Base-by-base conservation (phyloP, 768 basidiomycete genomes). In the Lactarius indigo region DNA sequence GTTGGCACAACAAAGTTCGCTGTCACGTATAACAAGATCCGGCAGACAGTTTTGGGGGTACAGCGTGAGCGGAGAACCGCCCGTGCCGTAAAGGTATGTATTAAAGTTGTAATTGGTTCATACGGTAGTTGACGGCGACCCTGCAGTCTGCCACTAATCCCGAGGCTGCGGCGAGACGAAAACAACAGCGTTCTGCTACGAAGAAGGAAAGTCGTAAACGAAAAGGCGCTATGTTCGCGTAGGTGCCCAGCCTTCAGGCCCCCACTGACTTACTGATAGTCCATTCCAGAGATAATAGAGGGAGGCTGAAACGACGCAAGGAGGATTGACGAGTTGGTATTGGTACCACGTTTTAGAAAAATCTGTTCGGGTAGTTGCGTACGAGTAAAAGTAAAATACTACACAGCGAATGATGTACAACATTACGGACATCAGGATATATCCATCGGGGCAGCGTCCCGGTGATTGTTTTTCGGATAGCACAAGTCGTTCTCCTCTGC, bases 131-230 rank as follows among this genome's bases (percentile, higher is more conserved):
- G 50, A 57, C 62, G 28, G 57, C 44, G 47, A 10, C 42, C 69
- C 80, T n/a, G 30, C 79, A 92, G 80, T 84, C 80, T 12, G 82
- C 89, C 8, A 84, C 83, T 0, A 82, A 94, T 71, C 94, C 95
- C 0, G 85, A 89, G 71, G 85, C 82, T 1, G 88, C 91, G 28
- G 90, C 92, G 18, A 88, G 84, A 74, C 79, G 91, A 65, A 94
- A 90, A 75, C 73, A 85, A 64, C 88, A 89, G 70, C 78, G 87
- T 69, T 92, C 92, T 68, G 76, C 76, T 12, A 80, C 84, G 71
- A 96, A 96, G 80, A 94, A 93, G 77, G 92, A 92, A 71, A 90
- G 90, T 69, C 82, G 88, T 73, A 96, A 96, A 75, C 79, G 92
- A 72, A 95, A 93, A 76, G 83, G 81, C 55, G 76, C 80, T 31